Evolutionary conservation across 306 rosid species (phyloP).

Genomic region (Spatholobus suberectus): DNA sequence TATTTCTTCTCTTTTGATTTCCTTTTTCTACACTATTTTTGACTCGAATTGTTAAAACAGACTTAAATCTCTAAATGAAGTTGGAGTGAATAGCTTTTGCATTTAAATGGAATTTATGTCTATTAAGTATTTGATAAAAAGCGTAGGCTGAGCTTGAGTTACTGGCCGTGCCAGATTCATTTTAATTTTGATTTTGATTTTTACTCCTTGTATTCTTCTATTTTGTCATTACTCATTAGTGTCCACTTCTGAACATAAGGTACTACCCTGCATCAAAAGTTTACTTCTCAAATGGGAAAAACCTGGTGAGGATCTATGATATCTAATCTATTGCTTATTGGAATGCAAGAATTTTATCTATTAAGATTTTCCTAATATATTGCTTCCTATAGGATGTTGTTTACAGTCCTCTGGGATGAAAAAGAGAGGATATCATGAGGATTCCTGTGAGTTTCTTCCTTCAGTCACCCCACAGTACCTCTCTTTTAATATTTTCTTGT

Average conservation of each 20-base stretch:
- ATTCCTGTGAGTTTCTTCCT: slow-evolving; percentile 71
- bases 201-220: slow-evolving; percentile 1
- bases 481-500: slow-evolving; percentile 9
- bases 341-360: not conserved
- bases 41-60: too few relatives aligned
- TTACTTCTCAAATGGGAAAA: slow-evolving; percentile 63
- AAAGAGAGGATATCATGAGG: slow-evolving; percentile 72
- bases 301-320: slow-evolving; percentile 60
- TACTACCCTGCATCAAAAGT: slow-evolving; percentile 81
- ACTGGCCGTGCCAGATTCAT: not conserved
- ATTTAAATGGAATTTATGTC: too few relatives aligned
- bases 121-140: too few relatives aligned
- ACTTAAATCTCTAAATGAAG: too few relatives aligned
- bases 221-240: slow-evolving; percentile 42
- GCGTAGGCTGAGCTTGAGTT: slow-evolving; percentile 31
- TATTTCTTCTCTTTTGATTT: too few relatives aligned
- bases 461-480: not conserved
- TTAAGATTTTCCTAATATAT: slow-evolving; percentile 2
- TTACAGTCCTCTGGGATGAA: slow-evolving; percentile 83
- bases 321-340: slow-evolving; percentile 14
- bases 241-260: slow-evolving; percentile 57
- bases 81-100: too few relatives aligned
- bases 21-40: too few relatives aligned
- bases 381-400: slow-evolving; percentile 54
- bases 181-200: slow-evolving; percentile 14